phyloP scores from a whole-genome alignment of 1,284 basidiomycete genomes.

The Boletus smithii region DNA sequence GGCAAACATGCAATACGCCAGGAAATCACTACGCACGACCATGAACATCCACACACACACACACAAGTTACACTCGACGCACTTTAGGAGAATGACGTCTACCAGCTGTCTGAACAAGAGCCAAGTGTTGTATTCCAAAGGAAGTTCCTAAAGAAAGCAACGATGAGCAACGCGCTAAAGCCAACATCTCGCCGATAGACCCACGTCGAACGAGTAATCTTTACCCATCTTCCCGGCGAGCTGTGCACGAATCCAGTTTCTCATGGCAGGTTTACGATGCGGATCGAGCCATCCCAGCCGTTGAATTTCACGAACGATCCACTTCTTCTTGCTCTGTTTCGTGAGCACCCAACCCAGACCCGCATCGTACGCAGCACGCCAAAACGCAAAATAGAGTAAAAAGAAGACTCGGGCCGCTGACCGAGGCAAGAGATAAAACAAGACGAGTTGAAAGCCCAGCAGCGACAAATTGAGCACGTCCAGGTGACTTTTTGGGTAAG shows the following conservation, averaged over 20 bases:
- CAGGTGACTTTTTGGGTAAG: conserved; percentile 86
- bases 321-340: conserved; percentile 90
- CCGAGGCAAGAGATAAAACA: conserved; percentile 70
- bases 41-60: neutral
- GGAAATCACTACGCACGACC: conserved; percentile 68
- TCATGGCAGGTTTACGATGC: conserved; percentile 56
- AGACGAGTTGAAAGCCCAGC: conserved; percentile 72
- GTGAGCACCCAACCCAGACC: conserved; percentile 94
- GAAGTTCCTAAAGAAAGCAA: conserved; percentile 53
- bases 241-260: conserved; percentile 83
- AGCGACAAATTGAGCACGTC: conserved; percentile 84
- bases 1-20: conserved; percentile 94
- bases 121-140: conserved; percentile 87
- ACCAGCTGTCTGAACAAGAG: conserved; percentile 89
- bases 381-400: conserved; percentile 86
- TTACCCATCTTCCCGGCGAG: conserved; percentile 91
- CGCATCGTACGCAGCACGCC: conserved; percentile 89
- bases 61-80: conserved; percentile 28
- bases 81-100: conserved; percentile 96
- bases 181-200: conserved; percentile 30
- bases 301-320: conserved; percentile 84
- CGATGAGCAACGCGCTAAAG: conserved; percentile 1
- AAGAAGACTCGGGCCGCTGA: conserved; percentile 65
- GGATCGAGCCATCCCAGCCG: conserved; percentile 86
- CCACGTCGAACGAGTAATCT: conserved; percentile 88